Evolutionary conservation across 345 rosid species (phyloP).

Genomic region (Arabis hirsuta): DNA sequence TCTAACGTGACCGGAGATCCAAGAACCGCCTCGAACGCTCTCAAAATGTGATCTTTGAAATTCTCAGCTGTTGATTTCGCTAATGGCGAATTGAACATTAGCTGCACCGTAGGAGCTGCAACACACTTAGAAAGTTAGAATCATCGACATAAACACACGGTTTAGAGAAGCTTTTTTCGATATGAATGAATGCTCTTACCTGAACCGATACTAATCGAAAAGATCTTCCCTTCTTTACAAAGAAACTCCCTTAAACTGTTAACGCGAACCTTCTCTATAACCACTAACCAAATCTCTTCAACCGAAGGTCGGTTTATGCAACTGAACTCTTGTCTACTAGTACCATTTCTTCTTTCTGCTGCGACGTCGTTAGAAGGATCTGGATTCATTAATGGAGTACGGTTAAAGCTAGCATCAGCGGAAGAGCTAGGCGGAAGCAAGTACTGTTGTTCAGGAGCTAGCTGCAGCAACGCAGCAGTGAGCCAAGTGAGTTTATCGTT

Average conservation of each 20-base stretch:
- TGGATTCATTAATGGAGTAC: slow-evolving; percentile 40
- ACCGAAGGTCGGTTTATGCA: slow-evolving; percentile 52
- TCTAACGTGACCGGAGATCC: slow-evolving; percentile 81
- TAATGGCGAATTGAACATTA: slow-evolving; percentile 69
- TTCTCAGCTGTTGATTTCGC: slow-evolving; percentile 72
- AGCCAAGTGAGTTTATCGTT: slow-evolving; percentile 95
- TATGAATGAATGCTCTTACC: slow-evolving; percentile 52
- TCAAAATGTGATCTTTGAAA: slow-evolving; percentile 61
- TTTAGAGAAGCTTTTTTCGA: neutral
- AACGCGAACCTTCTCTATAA: slow-evolving; percentile 62
- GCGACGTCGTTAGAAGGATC: neutral
- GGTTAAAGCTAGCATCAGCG: slow-evolving; percentile 65
- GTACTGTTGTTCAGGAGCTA: slow-evolving; percentile 97
- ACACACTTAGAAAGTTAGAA: slow-evolving; percentile 27
- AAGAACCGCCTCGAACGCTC: slow-evolving; percentile 85
- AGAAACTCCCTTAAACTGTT: slow-evolving; percentile 69
- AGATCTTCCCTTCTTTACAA: slow-evolving; percentile 77
- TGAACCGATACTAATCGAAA: slow-evolving; percentile 82
- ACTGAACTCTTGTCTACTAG: neutral
- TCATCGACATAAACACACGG: neutral
- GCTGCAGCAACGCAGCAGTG: slow-evolving; percentile 95
- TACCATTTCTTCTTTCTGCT: neutral
- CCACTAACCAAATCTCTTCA: slow-evolving; percentile 90
- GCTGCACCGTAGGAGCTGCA: slow-evolving; percentile 89
- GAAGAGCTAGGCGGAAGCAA: slow-evolving; percentile 63